Percentiles rank a stretch among this genome's conserved stretches.
phyloP scores from a whole-genome alignment of 2,329 filamentous ascomycete genomes.

The Ciborinia camelliae region DNA sequence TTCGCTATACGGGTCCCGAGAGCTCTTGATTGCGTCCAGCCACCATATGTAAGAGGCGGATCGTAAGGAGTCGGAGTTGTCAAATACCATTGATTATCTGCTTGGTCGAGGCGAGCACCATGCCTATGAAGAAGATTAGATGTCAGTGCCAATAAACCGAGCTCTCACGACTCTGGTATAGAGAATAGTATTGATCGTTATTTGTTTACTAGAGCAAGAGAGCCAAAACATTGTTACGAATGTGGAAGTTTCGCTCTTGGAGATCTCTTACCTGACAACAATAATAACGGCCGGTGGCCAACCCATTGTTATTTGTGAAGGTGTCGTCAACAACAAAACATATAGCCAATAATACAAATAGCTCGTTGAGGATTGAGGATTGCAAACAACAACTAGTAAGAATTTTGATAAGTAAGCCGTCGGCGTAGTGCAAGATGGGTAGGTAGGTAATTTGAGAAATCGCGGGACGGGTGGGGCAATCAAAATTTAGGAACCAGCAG shows the following conservation, averaged over 20 bases:
- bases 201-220: neutral
- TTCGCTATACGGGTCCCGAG: slow-evolving; percentile 81
- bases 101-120: slow-evolving; percentile 88
- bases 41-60: slow-evolving; percentile 88
- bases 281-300: slow-evolving; percentile 50
- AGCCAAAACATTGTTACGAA: neutral
- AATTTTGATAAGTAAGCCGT: neutral
- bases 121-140: slow-evolving; percentile 55
- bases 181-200: too few relatives aligned
- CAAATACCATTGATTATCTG: slow-evolving; percentile 92
- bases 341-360: neutral
- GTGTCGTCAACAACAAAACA: neutral
- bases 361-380: neutral
- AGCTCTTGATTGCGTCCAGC: slow-evolving; percentile 81
- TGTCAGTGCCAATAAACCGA: neutral
- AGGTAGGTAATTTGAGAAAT: neutral
- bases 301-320: slow-evolving; percentile 39
- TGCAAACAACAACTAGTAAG: neutral
- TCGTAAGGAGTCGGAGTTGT: slow-evolving; percentile 93
- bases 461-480: slow-evolving; percentile 7
- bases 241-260: neutral
- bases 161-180: neutral
- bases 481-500: neutral
- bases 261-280: slow-evolving; percentile 45
- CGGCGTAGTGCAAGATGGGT: neutral